These are phyloP conservation scores for Dothideomycetes sp. DNA, from an alignment of 2,329 filamentous ascomycete species.

Conservation along the genomic window DNA sequence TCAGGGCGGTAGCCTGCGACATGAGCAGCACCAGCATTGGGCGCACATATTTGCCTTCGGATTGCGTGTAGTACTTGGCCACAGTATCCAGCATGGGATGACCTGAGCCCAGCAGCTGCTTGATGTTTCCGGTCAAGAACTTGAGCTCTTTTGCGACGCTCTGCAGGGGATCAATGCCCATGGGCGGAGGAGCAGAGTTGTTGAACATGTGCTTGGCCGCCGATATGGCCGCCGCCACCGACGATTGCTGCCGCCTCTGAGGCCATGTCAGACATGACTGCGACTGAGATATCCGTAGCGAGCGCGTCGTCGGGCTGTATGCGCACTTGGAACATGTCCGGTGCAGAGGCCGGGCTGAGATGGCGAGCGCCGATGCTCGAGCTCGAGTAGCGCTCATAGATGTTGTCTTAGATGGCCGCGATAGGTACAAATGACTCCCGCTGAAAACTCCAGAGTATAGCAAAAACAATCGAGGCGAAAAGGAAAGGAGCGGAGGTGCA, in stretches of 20 bases:
- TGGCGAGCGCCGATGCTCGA: slow-evolving; percentile 27
- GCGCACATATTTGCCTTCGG: slow-evolving; percentile 92
- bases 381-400: slow-evolving; percentile 27
- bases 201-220: slow-evolving; percentile 61
- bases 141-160: slow-evolving; percentile 96
- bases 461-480: not conserved
- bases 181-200: slow-evolving; percentile 51
- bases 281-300: slow-evolving; percentile 1
- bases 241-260: slow-evolving; percentile 39
- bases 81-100: slow-evolving; percentile 91
- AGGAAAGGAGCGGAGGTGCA: slow-evolving; percentile 11
- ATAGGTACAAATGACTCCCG: slow-evolving; percentile 6
- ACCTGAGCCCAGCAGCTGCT: slow-evolving; percentile 83
- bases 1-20: slow-evolving; percentile 85
- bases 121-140: slow-evolving; percentile 86
- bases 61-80: slow-evolving; percentile 95
- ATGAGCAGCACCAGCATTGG: slow-evolving; percentile 92
- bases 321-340: slow-evolving; percentile 5
- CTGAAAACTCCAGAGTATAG: slow-evolving; percentile 3
- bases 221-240: slow-evolving; percentile 64
- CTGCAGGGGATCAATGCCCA: slow-evolving; percentile 78
- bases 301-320: slow-evolving; percentile 13
- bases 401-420: too few species aligned
- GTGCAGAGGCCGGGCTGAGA: slow-evolving; percentile 13
- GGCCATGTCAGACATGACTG: slow-evolving; percentile 1